Percentiles rank a stretch among this genome's conserved stretches.
phyloP scores from a whole-genome alignment of 2,329 filamentous ascomycete genomes.

The Xylariaceae sp. region DNA sequence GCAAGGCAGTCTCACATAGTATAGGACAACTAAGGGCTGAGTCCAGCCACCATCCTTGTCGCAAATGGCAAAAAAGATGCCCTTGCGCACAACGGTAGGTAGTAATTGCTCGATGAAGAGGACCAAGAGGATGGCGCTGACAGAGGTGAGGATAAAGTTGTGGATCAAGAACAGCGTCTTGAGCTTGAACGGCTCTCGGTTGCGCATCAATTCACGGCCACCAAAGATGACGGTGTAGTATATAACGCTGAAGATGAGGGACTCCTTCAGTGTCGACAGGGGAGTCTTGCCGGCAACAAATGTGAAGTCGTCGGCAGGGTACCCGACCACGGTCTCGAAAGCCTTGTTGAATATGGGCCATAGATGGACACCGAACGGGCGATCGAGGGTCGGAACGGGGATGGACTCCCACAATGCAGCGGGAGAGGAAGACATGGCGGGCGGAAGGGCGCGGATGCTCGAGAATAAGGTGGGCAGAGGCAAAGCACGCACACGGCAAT shows the following conservation, averaged over 20 bases:
- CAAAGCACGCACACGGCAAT: neutral
- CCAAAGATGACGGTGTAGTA: slow-evolving; percentile 96
- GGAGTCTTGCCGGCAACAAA: slow-evolving; percentile 80
- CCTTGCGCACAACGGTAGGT: slow-evolving; percentile 73
- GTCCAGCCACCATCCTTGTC: slow-evolving; percentile 83
- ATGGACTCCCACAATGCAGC: slow-evolving; percentile 51
- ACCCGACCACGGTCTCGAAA: slow-evolving; percentile 73
- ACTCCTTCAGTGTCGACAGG: slow-evolving; percentile 85
- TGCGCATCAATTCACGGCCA: slow-evolving; percentile 87
- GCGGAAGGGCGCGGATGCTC: neutral
- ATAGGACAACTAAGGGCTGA: slow-evolving; percentile 84
- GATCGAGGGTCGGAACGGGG: slow-evolving; percentile 77
- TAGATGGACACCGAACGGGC: slow-evolving; percentile 83
- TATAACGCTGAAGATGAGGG: slow-evolving; percentile 71
- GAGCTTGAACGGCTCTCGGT: slow-evolving; percentile 78
- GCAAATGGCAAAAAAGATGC: slow-evolving; percentile 89
- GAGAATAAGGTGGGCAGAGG: neutral
- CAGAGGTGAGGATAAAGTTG: slow-evolving; percentile 88
- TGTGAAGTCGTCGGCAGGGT: slow-evolving; percentile 78
- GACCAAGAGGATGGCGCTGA: slow-evolving; percentile 74
- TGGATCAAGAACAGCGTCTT: slow-evolving; percentile 89
- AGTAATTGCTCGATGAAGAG: slow-evolving; percentile 91
- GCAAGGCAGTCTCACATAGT: slow-evolving; percentile 68
- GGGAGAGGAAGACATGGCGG: slow-evolving; percentile 29
- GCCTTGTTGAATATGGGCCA: slow-evolving; percentile 94